phyloP scores from a whole-genome alignment of 1,139 yeast species.

The Lodderomyces orthopsilosis region DNA sequence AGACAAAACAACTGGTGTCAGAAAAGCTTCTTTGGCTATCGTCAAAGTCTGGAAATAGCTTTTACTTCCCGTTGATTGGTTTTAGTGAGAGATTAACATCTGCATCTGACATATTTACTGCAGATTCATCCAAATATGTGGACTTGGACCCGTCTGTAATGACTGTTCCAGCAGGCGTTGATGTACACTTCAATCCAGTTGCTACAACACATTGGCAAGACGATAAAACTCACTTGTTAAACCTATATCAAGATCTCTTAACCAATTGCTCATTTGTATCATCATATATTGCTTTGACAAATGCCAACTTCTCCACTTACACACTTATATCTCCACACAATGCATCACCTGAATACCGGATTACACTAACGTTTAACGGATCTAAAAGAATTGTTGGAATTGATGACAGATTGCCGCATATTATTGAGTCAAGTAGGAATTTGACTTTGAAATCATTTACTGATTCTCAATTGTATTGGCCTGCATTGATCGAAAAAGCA shows the following conservation, averaged over 20 bases:
- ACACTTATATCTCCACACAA: constrained; percentile 27
- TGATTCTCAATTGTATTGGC: constrained; percentile 51
- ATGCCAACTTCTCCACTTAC: constrained; percentile 2
- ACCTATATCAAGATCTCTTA: constrained; percentile 52
- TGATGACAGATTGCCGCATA: constrained; percentile 43
- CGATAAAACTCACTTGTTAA: constrained; percentile 18
- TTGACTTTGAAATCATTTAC: constrained; percentile 41
- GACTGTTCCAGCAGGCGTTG: neutral
- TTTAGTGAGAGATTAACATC: constrained; percentile 11
- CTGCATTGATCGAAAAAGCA: constrained; percentile 76
- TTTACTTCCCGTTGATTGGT: constrained; percentile 36
- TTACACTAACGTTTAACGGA: constrained; percentile 55
- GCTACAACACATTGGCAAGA: constrained; percentile 19
- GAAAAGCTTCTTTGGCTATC: constrained; percentile 44
- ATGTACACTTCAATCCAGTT: constrained; percentile 14
- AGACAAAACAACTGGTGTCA: constrained; percentile 9
- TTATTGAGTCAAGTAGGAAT: constrained; percentile 18
- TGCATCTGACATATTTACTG: constrained; percentile 6
- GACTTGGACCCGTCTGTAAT: neutral
- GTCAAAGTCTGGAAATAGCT: constrained; percentile 27
- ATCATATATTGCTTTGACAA: constrained; percentile 46
- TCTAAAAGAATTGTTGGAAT: constrained; percentile 47
- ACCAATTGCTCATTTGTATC: constrained; percentile 81
- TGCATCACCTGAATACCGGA: constrained; percentile 32
- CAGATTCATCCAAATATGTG: neutral